These are phyloP conservation scores for Aspergillus sp. DNA, from an alignment of 2,329 filamentous ascomycete genomes.

Conservation along the genomic window DNA sequence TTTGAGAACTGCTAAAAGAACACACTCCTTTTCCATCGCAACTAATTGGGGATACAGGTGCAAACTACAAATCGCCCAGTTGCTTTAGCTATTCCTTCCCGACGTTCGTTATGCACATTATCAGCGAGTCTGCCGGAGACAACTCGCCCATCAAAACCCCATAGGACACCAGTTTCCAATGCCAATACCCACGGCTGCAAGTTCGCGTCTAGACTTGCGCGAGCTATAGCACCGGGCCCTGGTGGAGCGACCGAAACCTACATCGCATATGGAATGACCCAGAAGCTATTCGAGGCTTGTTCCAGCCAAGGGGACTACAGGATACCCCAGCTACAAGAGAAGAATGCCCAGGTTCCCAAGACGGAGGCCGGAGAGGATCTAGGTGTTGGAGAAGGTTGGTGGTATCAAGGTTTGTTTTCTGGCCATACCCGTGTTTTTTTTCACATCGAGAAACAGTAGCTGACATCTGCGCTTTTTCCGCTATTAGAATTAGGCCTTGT, in stretches of 20 bases:
- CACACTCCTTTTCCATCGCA: not conserved
- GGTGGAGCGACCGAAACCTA: slow-evolving; percentile 63
- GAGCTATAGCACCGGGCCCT: slow-evolving; percentile 34
- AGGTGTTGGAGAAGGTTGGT: slow-evolving; percentile 71
- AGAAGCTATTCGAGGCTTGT: slow-evolving; percentile 75
- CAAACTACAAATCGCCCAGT: slow-evolving; percentile 16
- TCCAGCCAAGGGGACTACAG: slow-evolving; percentile 71
- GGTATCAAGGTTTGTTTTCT: slow-evolving; percentile 70
- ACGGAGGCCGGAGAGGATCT: slow-evolving; percentile 80
- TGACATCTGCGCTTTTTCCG: not conserved
- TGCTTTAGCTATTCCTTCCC: not conserved
- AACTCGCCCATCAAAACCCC: slow-evolving; percentile 1
- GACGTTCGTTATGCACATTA: not conserved
- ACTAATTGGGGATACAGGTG: slow-evolving; percentile 10
- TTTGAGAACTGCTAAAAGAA: not conserved
- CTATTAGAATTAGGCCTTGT: slow-evolving; percentile 70
- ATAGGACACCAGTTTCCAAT: not conserved
- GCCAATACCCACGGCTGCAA: slow-evolving; percentile 19
- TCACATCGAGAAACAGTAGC: not conserved
- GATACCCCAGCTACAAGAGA: slow-evolving; percentile 67
- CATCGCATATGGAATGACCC: slow-evolving; percentile 74
- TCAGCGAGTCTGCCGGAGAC: not conserved
- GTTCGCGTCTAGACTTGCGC: slow-evolving; percentile 28
- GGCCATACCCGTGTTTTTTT: not conserved
- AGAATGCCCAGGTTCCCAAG: slow-evolving; percentile 66